Evolutionary conservation across 176 grass and related monocot species (phyloP), one percentile per base, ranked within the genome.

Genomic region (Musa acuminata): DNA sequence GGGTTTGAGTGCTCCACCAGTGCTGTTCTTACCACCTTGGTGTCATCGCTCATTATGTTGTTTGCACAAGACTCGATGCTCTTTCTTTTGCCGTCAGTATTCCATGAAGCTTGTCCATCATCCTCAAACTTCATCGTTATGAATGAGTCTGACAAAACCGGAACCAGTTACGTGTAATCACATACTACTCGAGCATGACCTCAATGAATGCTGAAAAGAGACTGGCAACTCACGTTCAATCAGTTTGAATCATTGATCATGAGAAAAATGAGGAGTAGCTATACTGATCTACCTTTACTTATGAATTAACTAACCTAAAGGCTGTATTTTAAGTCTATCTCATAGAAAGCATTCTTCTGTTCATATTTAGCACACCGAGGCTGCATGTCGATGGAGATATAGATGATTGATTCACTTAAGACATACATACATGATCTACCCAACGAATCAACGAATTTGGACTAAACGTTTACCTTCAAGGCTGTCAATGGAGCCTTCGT

Each of bases 81-180:
- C 23, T 21, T 27, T 6, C 13, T 24, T 26, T 49, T 69, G 24
- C 13, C 49, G 65, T 69, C 17, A 17, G 19, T 11, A 16, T 49
- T 26, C 72, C 72, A 55, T 2, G 25, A 54, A 2, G 52, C 72
- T 9, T 74, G 8, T 25, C 51, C 72, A 11, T 50, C 57, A 9
- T 25, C 75, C 1, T 64, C 75, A 11, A 77, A 77, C 59, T 65
- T 65, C 1, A 77, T 65, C 4, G 75, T 64, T 64, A 77, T 77
- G 75, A 77, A 77, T 0, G 75, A 77, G 62, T 77, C 75, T 77
- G 11, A 25, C 8, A 58, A 26, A 16, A 51, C 21, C n/a, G 11
- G 14, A 64, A 13, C 35, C 35, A 43, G 35, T 43, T 43, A 43
- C 29, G 3, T 35, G 29, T 35, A 35, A 35, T 35, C 35, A 43